Percentiles rank a stretch among this genome's conserved stretches.
These are phyloP conservation scores for Endogone sp. DNA, from an alignment of 192 early-diverging fungal genomes.

Conservation along the genomic window DNA sequence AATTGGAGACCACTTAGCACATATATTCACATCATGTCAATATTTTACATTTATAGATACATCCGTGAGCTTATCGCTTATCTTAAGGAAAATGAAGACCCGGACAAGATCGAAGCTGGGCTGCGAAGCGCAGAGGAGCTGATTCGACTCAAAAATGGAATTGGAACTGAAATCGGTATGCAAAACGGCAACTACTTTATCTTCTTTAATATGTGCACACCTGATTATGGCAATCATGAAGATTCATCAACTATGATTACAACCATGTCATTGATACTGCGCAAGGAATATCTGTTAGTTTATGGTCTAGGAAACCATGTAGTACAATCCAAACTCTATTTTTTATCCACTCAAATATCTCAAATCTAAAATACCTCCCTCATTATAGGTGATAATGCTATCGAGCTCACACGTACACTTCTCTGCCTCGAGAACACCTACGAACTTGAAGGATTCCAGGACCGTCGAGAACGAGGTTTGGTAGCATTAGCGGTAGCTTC, in stretches of 20 bases:
- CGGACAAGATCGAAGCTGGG: conserved; percentile 25
- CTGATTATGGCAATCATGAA: background rate
- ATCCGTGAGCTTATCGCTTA: conserved; percentile 20
- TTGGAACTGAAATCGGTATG: conserved; percentile 21
- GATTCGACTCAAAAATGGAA: conserved; percentile 17
- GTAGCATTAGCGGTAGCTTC: conserved; percentile 10
- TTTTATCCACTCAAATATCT: background rate
- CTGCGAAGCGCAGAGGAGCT: conserved; percentile 18
- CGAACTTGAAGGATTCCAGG: conserved; percentile 7
- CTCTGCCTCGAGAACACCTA: background rate
- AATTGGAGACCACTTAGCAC: too few species aligned
- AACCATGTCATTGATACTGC: too few species aligned
- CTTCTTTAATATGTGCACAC: background rate
- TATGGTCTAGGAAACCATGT: too few species aligned
- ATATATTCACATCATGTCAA: background rate
- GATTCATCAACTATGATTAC: too few species aligned
- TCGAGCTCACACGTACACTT: conserved; percentile 4
- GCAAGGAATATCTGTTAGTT: too few species aligned
- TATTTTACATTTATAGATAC: conserved; percentile 10
- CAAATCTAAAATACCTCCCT: too few species aligned
- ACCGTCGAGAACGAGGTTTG: conserved; percentile 3
- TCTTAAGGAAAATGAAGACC: conserved; percentile 23
- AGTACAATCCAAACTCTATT: too few species aligned
- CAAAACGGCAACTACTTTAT: background rate
- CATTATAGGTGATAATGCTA: conserved; percentile 9